phyloP scores from a whole-genome alignment of 2,329 filamentous ascomycete species.

The Curvularia verruculosa region DNA sequence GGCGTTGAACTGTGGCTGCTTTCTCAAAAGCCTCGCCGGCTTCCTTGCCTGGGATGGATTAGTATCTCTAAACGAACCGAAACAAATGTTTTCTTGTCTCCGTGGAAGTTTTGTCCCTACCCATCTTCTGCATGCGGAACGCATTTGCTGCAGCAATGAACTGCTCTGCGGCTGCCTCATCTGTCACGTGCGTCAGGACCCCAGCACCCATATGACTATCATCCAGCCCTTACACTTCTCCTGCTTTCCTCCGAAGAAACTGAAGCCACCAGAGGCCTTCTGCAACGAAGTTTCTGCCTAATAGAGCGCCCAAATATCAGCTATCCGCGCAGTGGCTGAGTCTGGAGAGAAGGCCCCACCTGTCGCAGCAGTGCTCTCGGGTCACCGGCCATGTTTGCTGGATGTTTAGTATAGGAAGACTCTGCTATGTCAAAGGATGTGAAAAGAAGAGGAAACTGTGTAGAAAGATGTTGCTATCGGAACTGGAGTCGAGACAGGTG shows the following conservation, averaged over 20 bases:
- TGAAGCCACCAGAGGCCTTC: constrained; percentile 80
- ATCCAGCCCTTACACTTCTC: constrained; percentile 68
- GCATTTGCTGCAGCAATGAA: constrained; percentile 90
- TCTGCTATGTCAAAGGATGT: background rate
- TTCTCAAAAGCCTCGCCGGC: constrained; percentile 85
- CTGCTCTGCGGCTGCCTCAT: constrained; percentile 84
- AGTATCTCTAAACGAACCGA: constrained; percentile 4
- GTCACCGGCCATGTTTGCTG: constrained; percentile 45
- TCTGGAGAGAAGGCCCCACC: constrained; percentile 39
- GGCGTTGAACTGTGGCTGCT: constrained; percentile 78
- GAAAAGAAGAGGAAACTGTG: constrained; percentile 8
- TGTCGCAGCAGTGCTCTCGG: constrained; percentile 47
- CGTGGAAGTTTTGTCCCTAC: constrained; percentile 54
- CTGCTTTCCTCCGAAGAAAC: constrained; percentile 82
- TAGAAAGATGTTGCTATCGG: constrained; percentile 17
- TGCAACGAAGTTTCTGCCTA: constrained; percentile 86
- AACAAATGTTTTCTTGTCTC: too few species aligned
- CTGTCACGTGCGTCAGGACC: constrained; percentile 37
- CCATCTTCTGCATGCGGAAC: constrained; percentile 84
- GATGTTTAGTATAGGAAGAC: constrained; percentile 4
- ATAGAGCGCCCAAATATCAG: constrained; percentile 34
- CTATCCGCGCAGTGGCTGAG: constrained; percentile 40
- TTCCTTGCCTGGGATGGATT: constrained; percentile 69
- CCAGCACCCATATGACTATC: background rate
- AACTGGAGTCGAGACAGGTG: constrained; percentile 42